phyloP scores from a whole-genome alignment of 768 basidiomycete genomes.

The Paxillus ammoniavirescens region DNA sequence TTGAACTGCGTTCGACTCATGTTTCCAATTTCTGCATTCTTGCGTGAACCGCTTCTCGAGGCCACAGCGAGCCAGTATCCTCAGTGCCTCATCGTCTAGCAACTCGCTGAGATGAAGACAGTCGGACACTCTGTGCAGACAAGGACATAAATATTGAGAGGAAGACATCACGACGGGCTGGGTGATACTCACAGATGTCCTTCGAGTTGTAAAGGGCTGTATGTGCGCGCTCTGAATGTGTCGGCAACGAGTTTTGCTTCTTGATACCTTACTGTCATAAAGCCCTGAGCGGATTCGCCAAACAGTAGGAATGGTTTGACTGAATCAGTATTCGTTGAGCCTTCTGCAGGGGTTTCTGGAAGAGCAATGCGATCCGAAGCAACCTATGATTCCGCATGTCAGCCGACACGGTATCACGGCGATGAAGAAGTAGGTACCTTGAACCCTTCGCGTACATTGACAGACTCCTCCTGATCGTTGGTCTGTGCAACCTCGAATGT shows the following conservation, averaged over 20 bases:
- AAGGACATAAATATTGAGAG: not conserved
- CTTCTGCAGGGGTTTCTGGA: not conserved
- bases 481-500: slow-evolving; percentile 55
- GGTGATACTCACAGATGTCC: slow-evolving; percentile 15
- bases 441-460: slow-evolving; percentile 43
- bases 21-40: slow-evolving; percentile 24
- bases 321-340: slow-evolving; percentile 1
- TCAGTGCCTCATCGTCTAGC: slow-evolving; percentile 24
- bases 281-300: slow-evolving; percentile 42
- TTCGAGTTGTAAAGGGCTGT: slow-evolving; percentile 13
- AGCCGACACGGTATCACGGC: not conserved
- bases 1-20: slow-evolving; percentile 5
- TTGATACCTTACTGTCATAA: slow-evolving; percentile 33
- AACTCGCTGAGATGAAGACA: slow-evolving; percentile 22
- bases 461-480: slow-evolving; percentile 53
- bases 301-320: slow-evolving; percentile 31
- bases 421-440: slow-evolving; percentile 31
- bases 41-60: slow-evolving; percentile 26
- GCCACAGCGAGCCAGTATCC: slow-evolving; percentile 27
- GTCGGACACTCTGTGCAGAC: slow-evolving; percentile 18
- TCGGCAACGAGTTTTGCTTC: slow-evolving; percentile 11
- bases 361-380: no score
- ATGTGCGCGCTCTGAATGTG: not conserved
- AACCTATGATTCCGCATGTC: slow-evolving; percentile 2
- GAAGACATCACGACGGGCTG: not conserved